These are phyloP conservation scores for Penicillium samsonianum DNA, from an alignment of 495 filamentous ascomycete genomes.

Conservation along the genomic window DNA sequence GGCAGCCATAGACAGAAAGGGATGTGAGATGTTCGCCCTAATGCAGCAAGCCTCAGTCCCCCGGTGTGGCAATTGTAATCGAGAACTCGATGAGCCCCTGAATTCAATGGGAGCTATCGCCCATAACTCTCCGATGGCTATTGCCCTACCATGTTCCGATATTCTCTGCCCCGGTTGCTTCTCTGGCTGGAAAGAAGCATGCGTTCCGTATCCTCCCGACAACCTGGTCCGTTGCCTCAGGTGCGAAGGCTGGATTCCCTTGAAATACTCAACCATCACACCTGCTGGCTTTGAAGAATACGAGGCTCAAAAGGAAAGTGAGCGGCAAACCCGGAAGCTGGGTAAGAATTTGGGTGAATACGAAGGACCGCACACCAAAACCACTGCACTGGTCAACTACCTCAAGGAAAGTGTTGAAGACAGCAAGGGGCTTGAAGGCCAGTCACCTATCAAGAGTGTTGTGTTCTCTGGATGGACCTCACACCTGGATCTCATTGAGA, in stretches of 20 bases:
- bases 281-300: slow-evolving; percentile 60
- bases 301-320: slow-evolving; percentile 46
- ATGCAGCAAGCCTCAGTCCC: slow-evolving; percentile 77
- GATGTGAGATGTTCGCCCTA: slow-evolving; percentile 78
- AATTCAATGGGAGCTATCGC: slow-evolving; percentile 53
- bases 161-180: slow-evolving; percentile 77
- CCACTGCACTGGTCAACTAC: slow-evolving; percentile 69
- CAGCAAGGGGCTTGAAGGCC: slow-evolving; percentile 55
- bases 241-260: slow-evolving; percentile 62
- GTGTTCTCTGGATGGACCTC: slow-evolving; percentile 94
- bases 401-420: slow-evolving; percentile 60
- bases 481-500: slow-evolving; percentile 89
- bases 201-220: slow-evolving; percentile 20
- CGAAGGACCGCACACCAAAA: slow-evolving; percentile 87
- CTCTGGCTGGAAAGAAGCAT: slow-evolving; percentile 36
- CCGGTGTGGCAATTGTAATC: slow-evolving; percentile 65
- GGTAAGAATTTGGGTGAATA: slow-evolving; percentile 68
- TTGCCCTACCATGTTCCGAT: slow-evolving; percentile 83
- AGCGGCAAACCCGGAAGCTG: slow-evolving; percentile 47
- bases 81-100: slow-evolving; percentile 53
- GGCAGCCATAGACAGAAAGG: slow-evolving; percentile 60
- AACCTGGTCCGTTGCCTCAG: slow-evolving; percentile 56
- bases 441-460: slow-evolving; percentile 81
- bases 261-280: slow-evolving; percentile 65
- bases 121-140: slow-evolving; percentile 63